Evolutionary conservation across 164 flowering plant species (phyloP).

Genomic region (Aristolochia contorta): DNA sequence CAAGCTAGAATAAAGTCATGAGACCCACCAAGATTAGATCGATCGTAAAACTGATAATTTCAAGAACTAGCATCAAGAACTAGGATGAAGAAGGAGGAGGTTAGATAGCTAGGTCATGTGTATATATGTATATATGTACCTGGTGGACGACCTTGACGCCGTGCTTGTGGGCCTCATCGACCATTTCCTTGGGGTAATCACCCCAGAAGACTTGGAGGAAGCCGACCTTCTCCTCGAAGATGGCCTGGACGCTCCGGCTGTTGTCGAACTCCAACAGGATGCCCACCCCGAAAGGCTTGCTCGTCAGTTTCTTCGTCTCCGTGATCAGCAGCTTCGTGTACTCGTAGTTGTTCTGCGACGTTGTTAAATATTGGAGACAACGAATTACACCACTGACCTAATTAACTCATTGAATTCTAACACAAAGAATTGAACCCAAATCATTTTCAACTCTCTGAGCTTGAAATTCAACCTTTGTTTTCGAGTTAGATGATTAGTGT

Average conservation of each 20-base stretch:
- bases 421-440: too few relatives aligned
- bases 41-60: too few relatives aligned
- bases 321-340: slow-evolving; percentile 14
- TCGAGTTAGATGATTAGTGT: too few relatives aligned
- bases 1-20: slow-evolving; percentile 8
- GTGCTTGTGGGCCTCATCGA: slow-evolving; percentile 28
- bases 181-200: slow-evolving; percentile 24
- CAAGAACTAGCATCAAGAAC: too few relatives aligned
- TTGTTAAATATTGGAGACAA: too few relatives aligned
- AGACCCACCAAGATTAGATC: too few relatives aligned
- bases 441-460: too few relatives aligned
- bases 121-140: not conserved
- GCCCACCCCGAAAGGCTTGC: slow-evolving; percentile 17
- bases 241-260: slow-evolving; percentile 13
- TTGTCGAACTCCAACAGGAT: slow-evolving; percentile 18
- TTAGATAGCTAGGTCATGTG: too few relatives aligned
- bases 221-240: slow-evolving; percentile 22
- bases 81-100: not conserved
- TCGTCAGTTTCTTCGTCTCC: slow-evolving; percentile 22
- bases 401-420: too few relatives aligned
- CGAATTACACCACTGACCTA: too few relatives aligned
- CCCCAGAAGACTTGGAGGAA: slow-evolving; percentile 26
- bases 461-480: too few relatives aligned
- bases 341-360: slow-evolving; percentile 16
- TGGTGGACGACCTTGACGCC: slow-evolving; percentile 26